These are phyloP conservation scores for Barbarea vulgaris DNA, from an alignment of 345 rosid species.

Conservation along the genomic window DNA sequence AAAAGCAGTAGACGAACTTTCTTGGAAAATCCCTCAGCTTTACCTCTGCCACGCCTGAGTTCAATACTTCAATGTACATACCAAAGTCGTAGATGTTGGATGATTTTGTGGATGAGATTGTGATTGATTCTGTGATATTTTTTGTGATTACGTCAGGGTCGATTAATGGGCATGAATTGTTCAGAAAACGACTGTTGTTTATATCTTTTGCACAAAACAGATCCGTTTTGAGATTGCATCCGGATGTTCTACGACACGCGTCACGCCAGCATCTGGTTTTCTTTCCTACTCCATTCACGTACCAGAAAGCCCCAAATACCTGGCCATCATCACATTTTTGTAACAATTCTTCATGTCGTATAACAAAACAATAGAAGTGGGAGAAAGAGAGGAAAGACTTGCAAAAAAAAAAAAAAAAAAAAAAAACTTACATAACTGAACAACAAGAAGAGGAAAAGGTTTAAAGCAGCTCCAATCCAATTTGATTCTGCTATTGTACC, in stretches of 20 bases:
- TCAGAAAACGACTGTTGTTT: neutral
- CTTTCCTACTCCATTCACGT: slow-evolving; percentile 26
- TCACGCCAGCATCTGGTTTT: slow-evolving; percentile 27
- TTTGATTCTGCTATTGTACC: slow-evolving; percentile 21
- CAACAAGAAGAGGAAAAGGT: slow-evolving; percentile 30
- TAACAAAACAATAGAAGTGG: neutral
- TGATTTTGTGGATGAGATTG: neutral
- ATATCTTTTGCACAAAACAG: slow-evolving; percentile 4
- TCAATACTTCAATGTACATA: slow-evolving; percentile 34
- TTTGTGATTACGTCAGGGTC: slow-evolving; percentile 23
- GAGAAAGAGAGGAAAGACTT: no score
- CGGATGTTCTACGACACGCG: neutral
- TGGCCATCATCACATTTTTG: neutral
- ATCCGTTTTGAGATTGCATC: neutral
- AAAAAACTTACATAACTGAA: slow-evolving; percentile 24
- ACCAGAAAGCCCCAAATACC: slow-evolving; percentile 43
- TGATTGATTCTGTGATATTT: neutral
- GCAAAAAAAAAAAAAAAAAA: no score
- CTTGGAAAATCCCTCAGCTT: slow-evolving; percentile 17
- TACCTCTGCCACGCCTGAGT: slow-evolving; percentile 25
- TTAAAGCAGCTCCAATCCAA: slow-evolving; percentile 34
- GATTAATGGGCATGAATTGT: slow-evolving; percentile 28
- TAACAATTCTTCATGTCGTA: neutral
- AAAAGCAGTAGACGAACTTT: slow-evolving; percentile 37
- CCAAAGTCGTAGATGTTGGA: slow-evolving; percentile 32